Percentiles rank a stretch among this genome's conserved stretches.
Conservation (phyloP, 1,139 yeast species). For the Ogataea hybrid region DNA sequence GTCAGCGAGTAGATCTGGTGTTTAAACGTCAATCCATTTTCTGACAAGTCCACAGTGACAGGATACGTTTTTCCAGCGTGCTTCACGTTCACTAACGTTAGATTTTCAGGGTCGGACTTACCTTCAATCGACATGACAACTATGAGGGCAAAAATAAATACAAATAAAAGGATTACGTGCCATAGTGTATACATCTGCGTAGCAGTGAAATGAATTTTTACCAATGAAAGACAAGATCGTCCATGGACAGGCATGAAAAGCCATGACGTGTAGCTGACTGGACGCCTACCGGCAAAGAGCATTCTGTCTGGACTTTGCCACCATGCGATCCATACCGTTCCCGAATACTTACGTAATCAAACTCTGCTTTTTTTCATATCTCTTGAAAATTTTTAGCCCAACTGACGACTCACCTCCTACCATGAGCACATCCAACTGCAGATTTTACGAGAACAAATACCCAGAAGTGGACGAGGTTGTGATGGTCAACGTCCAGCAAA, state of each 20-base stretch:
- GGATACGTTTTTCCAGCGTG: constrained; percentile 85
- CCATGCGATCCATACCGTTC: neutral
- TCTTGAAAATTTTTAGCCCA: constrained; percentile 8
- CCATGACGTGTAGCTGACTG: no score
- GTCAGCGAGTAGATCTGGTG: constrained; percentile 69
- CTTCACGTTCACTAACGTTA: constrained; percentile 52
- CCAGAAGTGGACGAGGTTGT: constrained; percentile 99
- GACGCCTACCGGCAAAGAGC: no score
- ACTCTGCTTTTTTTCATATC: neutral
- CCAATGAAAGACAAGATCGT: no score
- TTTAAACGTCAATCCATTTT: constrained; percentile 70
- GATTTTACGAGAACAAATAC: constrained; percentile 96
- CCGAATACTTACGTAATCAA: no score
- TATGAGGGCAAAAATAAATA: constrained; percentile 9
- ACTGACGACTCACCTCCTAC: constrained; percentile 12
- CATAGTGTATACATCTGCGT: neutral
- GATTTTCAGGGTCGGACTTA: neutral
- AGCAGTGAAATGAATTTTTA: no score
- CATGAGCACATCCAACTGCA: constrained; percentile 88
- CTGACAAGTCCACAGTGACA: constrained; percentile 53
- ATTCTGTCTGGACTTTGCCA: no score
- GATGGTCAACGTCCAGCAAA: constrained; percentile 97
- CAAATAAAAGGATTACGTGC: constrained; percentile 1
- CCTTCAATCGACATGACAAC: constrained; percentile 5
- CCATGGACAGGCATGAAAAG: no score